phyloP scores from a whole-genome alignment of 352 stramenopile genomes.

The Achlya hypogyna region DNA sequence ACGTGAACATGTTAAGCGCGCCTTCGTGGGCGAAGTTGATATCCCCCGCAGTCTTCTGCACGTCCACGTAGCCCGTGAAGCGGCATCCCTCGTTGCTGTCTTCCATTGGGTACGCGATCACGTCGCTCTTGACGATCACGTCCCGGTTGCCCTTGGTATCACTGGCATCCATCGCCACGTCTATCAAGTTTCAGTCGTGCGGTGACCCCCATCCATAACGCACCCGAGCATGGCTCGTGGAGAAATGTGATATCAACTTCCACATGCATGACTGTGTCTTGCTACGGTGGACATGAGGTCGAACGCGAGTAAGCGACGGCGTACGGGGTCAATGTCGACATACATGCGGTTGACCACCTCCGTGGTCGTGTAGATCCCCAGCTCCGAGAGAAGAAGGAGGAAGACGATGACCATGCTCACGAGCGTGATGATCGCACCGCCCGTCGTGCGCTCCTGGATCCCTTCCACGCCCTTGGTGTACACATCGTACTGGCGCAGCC shows the following conservation, averaged over 20 bases:
- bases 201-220: not conserved
- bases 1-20: slow-evolving; percentile 79
- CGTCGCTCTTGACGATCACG: slow-evolving; percentile 56
- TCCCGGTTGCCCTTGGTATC: slow-evolving; percentile 80
- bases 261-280: slow-evolving; percentile 69
- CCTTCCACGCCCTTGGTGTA: slow-evolving; percentile 84
- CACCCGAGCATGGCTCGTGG: slow-evolving; percentile 67
- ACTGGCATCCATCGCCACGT: slow-evolving; percentile 77
- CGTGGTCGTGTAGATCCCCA: slow-evolving; percentile 79
- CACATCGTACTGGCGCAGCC: slow-evolving; percentile 78
- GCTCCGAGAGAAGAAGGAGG: slow-evolving; percentile 74
- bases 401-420: slow-evolving; percentile 59
- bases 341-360: slow-evolving; percentile 82
- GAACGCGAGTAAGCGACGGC: not conserved
- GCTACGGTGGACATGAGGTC: slow-evolving; percentile 31
- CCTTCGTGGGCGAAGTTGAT: slow-evolving; percentile 80
- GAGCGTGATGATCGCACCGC: slow-evolving; percentile 72
- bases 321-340: slow-evolving; percentile 71
- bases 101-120: slow-evolving; percentile 42
- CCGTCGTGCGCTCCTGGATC: slow-evolving; percentile 83
- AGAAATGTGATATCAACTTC: slow-evolving; percentile 79
- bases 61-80: slow-evolving; percentile 50
- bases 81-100: slow-evolving; percentile 51
- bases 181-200: slow-evolving; percentile 23
- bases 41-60: slow-evolving; percentile 77